Evolutionary conservation across 2,329 filamentous ascomycete genomes (phyloP).

Genomic region (Mollisiaceae sp.): DNA sequence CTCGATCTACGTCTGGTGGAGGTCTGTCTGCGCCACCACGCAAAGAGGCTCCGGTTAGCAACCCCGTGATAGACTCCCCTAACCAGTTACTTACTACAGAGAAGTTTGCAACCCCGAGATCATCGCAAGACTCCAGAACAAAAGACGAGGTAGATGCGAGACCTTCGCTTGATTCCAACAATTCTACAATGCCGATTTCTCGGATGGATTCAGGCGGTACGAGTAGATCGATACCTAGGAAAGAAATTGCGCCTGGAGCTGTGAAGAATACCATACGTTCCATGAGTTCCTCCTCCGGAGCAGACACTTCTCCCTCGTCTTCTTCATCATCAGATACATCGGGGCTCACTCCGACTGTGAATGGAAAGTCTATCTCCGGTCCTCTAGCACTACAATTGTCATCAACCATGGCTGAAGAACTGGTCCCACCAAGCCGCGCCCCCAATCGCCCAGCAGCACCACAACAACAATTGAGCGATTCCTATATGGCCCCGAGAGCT

Average conservation of each 20-base stretch:
- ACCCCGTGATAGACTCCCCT: constrained; percentile 34
- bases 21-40: constrained; percentile 34
- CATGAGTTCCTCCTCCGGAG: constrained; percentile 38
- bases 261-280: constrained; percentile 35
- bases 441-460: constrained; percentile 46
- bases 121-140: constrained; percentile 63
- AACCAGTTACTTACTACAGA: constrained; percentile 41
- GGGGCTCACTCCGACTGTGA: constrained; percentile 39
- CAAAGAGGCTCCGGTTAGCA: constrained; percentile 31
- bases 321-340: constrained; percentile 41
- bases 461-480: constrained; percentile 46
- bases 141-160: constrained; percentile 59
- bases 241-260: constrained; percentile 56
- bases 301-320: constrained; percentile 42
- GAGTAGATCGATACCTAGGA: constrained; percentile 58
- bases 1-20: constrained; percentile 46
- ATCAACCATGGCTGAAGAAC: constrained; percentile 31
- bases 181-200: constrained; percentile 48
- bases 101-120: constrained; percentile 52
- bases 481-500: constrained; percentile 44
- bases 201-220: constrained; percentile 63
- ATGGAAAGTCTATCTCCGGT: constrained; percentile 42
- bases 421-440: constrained; percentile 36
- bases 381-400: constrained; percentile 35
- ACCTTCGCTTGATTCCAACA: constrained; percentile 44